phyloP scores from a whole-genome alignment of 2,329 filamentous ascomycete genomes.

The Westerdykella ornata region DNA sequence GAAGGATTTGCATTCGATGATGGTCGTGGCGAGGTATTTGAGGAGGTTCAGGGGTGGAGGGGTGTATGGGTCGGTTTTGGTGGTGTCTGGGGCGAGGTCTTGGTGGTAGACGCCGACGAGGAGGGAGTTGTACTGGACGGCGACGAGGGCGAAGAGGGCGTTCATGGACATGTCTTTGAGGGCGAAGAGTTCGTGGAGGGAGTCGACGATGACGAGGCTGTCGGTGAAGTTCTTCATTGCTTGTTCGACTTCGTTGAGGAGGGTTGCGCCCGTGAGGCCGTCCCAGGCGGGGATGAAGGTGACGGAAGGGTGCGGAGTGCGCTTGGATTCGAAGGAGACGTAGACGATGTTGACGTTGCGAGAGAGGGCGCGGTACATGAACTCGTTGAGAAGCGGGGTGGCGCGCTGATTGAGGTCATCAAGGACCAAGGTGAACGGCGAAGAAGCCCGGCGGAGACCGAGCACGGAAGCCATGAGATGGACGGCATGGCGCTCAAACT shows the following conservation, averaged over 20 bases:
- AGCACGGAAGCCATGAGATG: constrained; percentile 77
- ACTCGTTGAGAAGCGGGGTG: constrained; percentile 62
- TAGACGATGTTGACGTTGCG: constrained; percentile 61
- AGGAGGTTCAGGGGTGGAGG: constrained; percentile 53
- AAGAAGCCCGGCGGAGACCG: constrained; percentile 69
- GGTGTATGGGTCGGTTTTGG: constrained; percentile 38
- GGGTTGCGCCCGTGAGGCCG: constrained; percentile 59
- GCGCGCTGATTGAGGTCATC: constrained; percentile 81
- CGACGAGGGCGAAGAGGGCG: constrained; percentile 63
- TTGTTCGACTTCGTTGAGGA: constrained; percentile 25
- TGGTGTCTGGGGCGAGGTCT: constrained; percentile 58
- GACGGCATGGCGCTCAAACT: constrained; percentile 76
- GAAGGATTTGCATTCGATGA: constrained; percentile 67
- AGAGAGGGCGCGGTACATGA: constrained; percentile 57
- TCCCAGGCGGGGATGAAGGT: constrained; percentile 59
- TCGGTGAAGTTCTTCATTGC: constrained; percentile 20
- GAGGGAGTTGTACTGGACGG: constrained; percentile 58
- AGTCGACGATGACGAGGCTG: constrained; percentile 69
- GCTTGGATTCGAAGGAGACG: constrained; percentile 69
- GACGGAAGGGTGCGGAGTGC: constrained; percentile 58
- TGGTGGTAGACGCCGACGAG: constrained; percentile 75
- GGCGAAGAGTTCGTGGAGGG: constrained; percentile 58
- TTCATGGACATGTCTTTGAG: constrained; percentile 42
- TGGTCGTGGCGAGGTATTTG: constrained; percentile 79
- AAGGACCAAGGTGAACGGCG: constrained; percentile 78